Percentiles rank a stretch among this genome's conserved stretches.
These are phyloP conservation scores for Nicotiana rustica DNA, from an alignment of 305 asterid genomes.

Conservation along the genomic window DNA sequence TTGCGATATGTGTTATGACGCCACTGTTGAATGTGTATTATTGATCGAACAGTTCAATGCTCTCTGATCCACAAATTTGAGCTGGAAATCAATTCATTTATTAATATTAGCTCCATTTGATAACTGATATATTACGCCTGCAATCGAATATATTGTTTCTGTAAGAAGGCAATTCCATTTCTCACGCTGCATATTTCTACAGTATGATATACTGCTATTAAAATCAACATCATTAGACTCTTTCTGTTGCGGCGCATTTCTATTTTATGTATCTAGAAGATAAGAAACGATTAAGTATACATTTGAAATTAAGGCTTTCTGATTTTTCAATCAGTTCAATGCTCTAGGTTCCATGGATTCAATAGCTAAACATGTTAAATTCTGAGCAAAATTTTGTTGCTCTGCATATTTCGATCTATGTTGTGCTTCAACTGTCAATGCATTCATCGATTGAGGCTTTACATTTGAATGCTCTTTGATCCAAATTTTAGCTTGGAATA, in stretches of 20 bases:
- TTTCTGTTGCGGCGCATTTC: not conserved
- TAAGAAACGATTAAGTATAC: not conserved
- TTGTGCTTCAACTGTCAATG: constrained; percentile 11
- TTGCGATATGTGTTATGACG: not conserved
- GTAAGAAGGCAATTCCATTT: not conserved
- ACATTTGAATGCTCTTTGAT: constrained; percentile 21
- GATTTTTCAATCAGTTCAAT: not conserved
- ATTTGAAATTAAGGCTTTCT: not conserved
- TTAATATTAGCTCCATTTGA: not conserved
- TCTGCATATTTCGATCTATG: not conserved
- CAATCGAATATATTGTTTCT: constrained; percentile 6
- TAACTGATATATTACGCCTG: not conserved
- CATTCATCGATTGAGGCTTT: not conserved
- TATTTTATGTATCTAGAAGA: not conserved
- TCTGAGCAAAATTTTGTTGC: constrained; percentile 19
- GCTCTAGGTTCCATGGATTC: not conserved
- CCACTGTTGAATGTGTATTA: not conserved
- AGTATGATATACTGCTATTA: not conserved
- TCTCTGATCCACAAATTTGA: not conserved
- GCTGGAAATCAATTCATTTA: not conserved
- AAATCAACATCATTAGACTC: not conserved
- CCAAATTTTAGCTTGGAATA: not conserved
- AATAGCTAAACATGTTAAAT: not conserved
- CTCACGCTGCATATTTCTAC: not conserved
- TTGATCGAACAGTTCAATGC: not conserved